These are phyloP conservation scores for Irpex lacteus DNA, from an alignment of 1,284 basidiomycete genomes.

Conservation along the genomic window DNA sequence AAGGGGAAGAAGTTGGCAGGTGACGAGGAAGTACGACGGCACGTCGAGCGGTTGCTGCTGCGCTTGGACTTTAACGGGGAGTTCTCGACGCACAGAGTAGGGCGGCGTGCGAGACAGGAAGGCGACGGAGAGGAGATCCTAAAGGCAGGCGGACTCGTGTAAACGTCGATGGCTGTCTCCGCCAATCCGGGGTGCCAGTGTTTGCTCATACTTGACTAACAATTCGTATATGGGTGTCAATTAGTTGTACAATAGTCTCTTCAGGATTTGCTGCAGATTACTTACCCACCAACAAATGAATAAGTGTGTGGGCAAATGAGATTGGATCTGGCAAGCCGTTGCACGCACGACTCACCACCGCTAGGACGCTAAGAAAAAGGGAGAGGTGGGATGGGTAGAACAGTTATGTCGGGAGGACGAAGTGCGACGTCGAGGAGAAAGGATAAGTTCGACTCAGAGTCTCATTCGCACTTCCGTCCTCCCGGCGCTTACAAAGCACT, in stretches of 20 bases:
- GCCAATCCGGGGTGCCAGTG: not conserved
- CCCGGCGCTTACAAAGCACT: too few species aligned
- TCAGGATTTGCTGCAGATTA: not conserved
- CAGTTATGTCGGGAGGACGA: too few species aligned
- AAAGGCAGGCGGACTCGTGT: conserved; percentile 33
- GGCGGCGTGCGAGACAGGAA: conserved; percentile 21
- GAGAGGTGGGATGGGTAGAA: too few species aligned
- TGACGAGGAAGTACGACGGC: conserved; percentile 67
- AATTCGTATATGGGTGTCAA: not conserved
- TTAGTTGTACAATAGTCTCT: not conserved
- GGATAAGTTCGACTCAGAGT: too few species aligned
- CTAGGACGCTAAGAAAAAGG: too few species aligned
- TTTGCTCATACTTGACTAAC: not conserved
- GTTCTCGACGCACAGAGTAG: conserved; percentile 54
- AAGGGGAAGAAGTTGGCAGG: conserved; percentile 46
- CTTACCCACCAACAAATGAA: not conserved
- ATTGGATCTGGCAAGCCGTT: too few species aligned
- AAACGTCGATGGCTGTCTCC: conserved; percentile 7
- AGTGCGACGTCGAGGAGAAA: too few species aligned
- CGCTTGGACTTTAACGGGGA: conserved; percentile 84
- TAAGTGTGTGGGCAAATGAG: not conserved
- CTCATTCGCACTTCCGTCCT: too few species aligned
- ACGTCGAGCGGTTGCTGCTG: conserved; percentile 79
- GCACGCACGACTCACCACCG: too few species aligned
- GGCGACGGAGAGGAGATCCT: conserved; percentile 43